Base-by-base conservation (phyloP, 768 basidiomycete species). In the Russula foetens region DNA sequence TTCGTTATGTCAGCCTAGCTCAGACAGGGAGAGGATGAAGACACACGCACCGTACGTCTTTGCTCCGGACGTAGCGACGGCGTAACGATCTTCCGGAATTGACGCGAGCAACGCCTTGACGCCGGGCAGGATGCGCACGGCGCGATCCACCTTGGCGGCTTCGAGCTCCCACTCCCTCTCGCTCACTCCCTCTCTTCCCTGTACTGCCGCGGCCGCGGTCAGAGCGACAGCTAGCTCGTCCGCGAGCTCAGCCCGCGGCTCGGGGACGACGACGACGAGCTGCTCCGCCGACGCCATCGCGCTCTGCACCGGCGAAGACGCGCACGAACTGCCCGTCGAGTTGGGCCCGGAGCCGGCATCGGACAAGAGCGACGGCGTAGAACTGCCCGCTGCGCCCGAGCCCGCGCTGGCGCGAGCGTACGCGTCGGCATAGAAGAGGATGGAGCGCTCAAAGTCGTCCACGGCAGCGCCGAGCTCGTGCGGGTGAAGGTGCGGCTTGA, bases 11-110 rank as follows among this genome's bases (percentile, higher is more conserved):
- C 35, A 35, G 35, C 35, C 4, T 12, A 11, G 35, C 9, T 11
- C 35, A 35, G 52, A 24, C 71, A 23, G n/a, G 24, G 8, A 26
- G 2, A 49, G 7, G 21, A 24, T 28, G 15, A n/a, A n/a, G n/a
- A n/a, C n/a, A n/a, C 31, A 33, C 79, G 61, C 67, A 84, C 81
- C 81, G 61, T 86, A 86, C 1, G 84, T 87, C 70, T 81, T 84
- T 4, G 87, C 86, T 5, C 85, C 86, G 0, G 85, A 86, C 0
- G 87, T 89, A 3, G 86, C 86, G 19, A 89, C 84, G 21, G 85
- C 86, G 67, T 83, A 89, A 44, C 76, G 76, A n/a, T 81, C 84
- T 54, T 75, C 72, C 4, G 87, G 86, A 53, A 90, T 77, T 7
- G 84, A 83, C 56, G 78, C 75, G 63, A 90, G 84, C 75, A 90